Evolutionary conservation across 192 early-diverging fungal species (phyloP).

Genomic region (Coemansia sp.): DNA sequence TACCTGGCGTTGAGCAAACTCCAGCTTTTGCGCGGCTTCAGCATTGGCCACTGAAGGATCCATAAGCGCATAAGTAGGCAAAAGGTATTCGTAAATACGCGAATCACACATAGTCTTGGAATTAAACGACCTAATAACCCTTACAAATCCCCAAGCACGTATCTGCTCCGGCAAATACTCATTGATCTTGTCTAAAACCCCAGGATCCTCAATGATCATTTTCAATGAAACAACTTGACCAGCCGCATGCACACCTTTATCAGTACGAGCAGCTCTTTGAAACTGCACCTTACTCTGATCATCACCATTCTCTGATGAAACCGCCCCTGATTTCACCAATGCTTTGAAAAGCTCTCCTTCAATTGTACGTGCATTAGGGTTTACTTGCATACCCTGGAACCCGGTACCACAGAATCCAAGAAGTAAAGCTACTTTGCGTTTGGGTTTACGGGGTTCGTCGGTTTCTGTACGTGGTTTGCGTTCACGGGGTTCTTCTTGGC

Average conservation of each 20-base stretch:
- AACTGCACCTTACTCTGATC: conserved; percentile 81
- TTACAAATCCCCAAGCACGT: conserved; percentile 80
- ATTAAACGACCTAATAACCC: conserved; percentile 76
- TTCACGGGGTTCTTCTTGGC: conserved; percentile 6
- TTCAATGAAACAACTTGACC: conserved; percentile 94
- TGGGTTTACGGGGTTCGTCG: conserved; percentile 62
- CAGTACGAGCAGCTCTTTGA: conserved; percentile 90
- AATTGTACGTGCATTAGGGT: conserved; percentile 78
- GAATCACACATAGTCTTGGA: conserved; percentile 91
- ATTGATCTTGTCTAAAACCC: conserved; percentile 81
- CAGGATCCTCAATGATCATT: conserved; percentile 75
- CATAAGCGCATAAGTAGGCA: conserved; percentile 88
- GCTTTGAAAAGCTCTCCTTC: conserved; percentile 91
- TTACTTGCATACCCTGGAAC: conserved; percentile 97
- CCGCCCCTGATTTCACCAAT: conserved; percentile 72
- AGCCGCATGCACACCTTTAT: conserved; percentile 98
- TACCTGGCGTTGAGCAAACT: conserved; percentile 30
- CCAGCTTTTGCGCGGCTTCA: conserved; percentile 37
- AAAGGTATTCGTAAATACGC: conserved; percentile 93
- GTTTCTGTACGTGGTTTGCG: conserved; percentile 15
- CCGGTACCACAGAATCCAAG: conserved; percentile 94
- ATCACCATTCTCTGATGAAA: conserved; percentile 84
- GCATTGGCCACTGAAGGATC: conserved; percentile 41
- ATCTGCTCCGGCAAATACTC: conserved; percentile 81
- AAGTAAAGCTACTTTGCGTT: conserved; percentile 85